Evolutionary conservation across 2,329 filamentous ascomycete species (phyloP).

Genomic region (Chaetomium globosum): DNA sequence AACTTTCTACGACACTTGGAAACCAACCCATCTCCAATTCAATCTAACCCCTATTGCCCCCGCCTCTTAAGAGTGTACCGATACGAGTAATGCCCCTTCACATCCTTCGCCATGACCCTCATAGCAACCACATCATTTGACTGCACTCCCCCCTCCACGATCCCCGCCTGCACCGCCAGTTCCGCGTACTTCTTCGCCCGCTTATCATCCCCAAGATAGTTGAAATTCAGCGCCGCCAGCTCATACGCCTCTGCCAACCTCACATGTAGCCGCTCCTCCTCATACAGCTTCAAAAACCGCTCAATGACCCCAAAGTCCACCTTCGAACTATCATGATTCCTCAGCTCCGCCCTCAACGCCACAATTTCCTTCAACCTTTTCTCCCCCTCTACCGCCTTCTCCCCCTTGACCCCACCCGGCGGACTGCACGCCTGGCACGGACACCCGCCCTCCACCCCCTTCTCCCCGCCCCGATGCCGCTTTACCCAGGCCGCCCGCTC

Average conservation of each 20-base stretch:
- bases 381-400: slow-evolving; percentile 37
- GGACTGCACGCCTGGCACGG: slow-evolving; percentile 43
- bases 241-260: slow-evolving; percentile 47
- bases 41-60: slow-evolving; percentile 12
- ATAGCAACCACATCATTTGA: slow-evolving; percentile 43
- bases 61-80: slow-evolving; percentile 33
- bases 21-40: not conserved
- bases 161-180: slow-evolving; percentile 42
- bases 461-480: slow-evolving; percentile 27
- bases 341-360: slow-evolving; percentile 38
- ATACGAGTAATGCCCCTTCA: slow-evolving; percentile 41
- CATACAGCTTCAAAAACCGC: slow-evolving; percentile 41
- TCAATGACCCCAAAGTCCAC: slow-evolving; percentile 40
- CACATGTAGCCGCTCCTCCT: slow-evolving; percentile 43
- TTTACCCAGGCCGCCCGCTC: slow-evolving; percentile 40
- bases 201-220: slow-evolving; percentile 42
- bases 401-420: slow-evolving; percentile 3
- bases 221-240: slow-evolving; percentile 46
- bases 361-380: slow-evolving; percentile 38
- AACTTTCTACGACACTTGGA: not conserved
- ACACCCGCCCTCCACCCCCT: slow-evolving; percentile 41
- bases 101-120: slow-evolving; percentile 41
- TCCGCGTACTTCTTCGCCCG: slow-evolving; percentile 43
- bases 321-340: slow-evolving; percentile 35
- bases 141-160: slow-evolving; percentile 45